Base-by-base conservation (phyloP, 2,329 filamentous ascomycete genomes). In the Botrytis fabae region DNA sequence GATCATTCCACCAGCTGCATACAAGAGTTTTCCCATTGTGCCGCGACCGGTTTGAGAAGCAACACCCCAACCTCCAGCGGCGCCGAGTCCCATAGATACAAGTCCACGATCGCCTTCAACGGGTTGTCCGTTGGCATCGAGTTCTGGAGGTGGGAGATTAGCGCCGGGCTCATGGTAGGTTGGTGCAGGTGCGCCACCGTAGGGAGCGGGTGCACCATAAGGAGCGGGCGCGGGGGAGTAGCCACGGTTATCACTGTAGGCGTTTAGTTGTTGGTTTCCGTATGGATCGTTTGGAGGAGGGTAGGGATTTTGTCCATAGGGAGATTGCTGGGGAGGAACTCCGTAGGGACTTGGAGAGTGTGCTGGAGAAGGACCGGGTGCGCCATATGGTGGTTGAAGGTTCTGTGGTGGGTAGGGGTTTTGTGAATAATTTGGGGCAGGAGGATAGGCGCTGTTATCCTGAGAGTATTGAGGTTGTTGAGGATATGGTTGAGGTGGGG, bases 11-110 rank as follows among this genome's bases (percentile, higher is more conserved):
- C 48, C 40, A 4, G 62, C 70, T 18, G 62, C 62, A 18, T 48
- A 65, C 9, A 72, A 22, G 1, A 72, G 12, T 25, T 72, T 72
- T 2, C 48, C 44, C 40, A 72, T 63, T 12, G 62, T 68, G 12
- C 62, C 62, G 1, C 61, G 48, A 16, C 70, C 70, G 7, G 70
- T 46, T 38, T 72, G 60, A 0, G 60, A 71, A 20, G 46, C 69
- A 1, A 68, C 62, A 5, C 46, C 48, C 70, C 62, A 72, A 22
- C 62, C 70, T 16, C 46, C 64, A 1, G 70, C 70, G 40, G 70
- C 70, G 14, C 70, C 70, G n/a, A 72, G 54, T 14, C 70, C 70
- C 70, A 72, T 72, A 6, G 48, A 60, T 18, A 72, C 32, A 25
- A 72, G 46, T 10, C 70, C 70, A 20, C 70, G 61, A 25, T 72